Evolutionary conservation across 108 stramenopile species (phyloP), one percentile per base, ranked within the genome.

Genomic region (Pseudonitzschia delicatissima): DNA sequence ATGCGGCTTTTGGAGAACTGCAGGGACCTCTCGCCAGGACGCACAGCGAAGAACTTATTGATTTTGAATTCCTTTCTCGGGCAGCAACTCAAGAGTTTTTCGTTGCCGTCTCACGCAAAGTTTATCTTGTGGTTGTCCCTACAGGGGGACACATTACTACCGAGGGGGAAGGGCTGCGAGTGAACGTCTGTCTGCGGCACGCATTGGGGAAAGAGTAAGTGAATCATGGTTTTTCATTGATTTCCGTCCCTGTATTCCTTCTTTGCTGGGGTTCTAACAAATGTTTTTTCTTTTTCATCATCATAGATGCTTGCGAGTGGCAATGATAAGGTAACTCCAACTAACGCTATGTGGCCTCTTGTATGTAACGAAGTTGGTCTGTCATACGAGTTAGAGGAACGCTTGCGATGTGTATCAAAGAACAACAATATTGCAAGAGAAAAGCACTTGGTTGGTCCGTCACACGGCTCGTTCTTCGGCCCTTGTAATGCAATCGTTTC

Each of bases 171-270:
- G 96, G 39, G 84, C 84, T 13, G 77, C 79, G 36, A 91, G 90
- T 67, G 91, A 96, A 64, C 71, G 95, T 58, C 76, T 93, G 50
- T 90, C 88, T 47, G 95, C 95, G 5, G 92, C 92, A 17, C 82
- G 92, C 36, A 96, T 96, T 73, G 95, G 95, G n/a, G 92, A 94
- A 76, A 79, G 86, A 77, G 87, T 93, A 79, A 78, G 92, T 86
- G 3, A 21, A 8, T 34, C 11, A 20, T 21, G 21, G 33, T 51
- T 52, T 42, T 28, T 36, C 13, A 36, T 36, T 25, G n/a, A 23
- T 21, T 60, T 60, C 32, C 17, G 20, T 31, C 34, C 50, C 20
- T 32, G 15, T 44, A 2, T 44, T 44, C 42, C 4, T n/a, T 44
- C 42, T n/a, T 44, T 13, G 42, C 13, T 44, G 42, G n/a, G n/a